Base-by-base conservation (phyloP, 768 basidiomycete species). In the Suillus brevipes region DNA sequence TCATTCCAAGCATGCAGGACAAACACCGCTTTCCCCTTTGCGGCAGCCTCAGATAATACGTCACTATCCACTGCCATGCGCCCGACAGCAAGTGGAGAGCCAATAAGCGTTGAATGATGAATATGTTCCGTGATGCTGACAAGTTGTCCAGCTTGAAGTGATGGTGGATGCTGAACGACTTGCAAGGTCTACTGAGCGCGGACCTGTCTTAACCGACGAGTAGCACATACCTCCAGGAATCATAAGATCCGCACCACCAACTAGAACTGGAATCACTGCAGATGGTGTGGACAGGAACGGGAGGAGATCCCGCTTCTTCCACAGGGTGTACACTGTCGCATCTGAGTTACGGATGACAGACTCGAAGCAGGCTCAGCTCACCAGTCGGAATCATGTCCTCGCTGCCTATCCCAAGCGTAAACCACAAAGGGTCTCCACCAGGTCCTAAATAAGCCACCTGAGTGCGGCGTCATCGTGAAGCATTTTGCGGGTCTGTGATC, bases 161-260 rank as follows among this genome's bases (percentile, higher is more conserved):
- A 55, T 20, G 31, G 18, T 20, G 52, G 28, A 20, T 53, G 10
- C 31, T 31, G 52, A 12, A 53, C 52, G 4, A 53, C 52, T 53
- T 53, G 31, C 28, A 53, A 31, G 28, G 52, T 20, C 52, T 53
- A 31, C 52, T 53, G 20, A 53, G 52, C 18, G 31, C 20, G 52
- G 18, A 20, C 28, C 1, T 53, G 12, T 20, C 13, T 20, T 2
- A 34, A 53, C 9, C 5, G 6, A 12, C 31, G 34, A 34, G 18
- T 53, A 31, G 10, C 2, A 53, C 52, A 12, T 6, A 53, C 52
- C 52, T 53, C 52, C 52, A 53, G 52, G 52, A 34, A 53, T 34
- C 52, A 95, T 94, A 9, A 95, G 83, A 78, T 95, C 92, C 0
- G 93, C 91, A n/a, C 94, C 93, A 12, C 85, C 86, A 4, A 86